These are phyloP conservation scores for Malassezia caprae DNA, from an alignment of 1,284 basidiomycete genomes.

Conservation along the genomic window DNA sequence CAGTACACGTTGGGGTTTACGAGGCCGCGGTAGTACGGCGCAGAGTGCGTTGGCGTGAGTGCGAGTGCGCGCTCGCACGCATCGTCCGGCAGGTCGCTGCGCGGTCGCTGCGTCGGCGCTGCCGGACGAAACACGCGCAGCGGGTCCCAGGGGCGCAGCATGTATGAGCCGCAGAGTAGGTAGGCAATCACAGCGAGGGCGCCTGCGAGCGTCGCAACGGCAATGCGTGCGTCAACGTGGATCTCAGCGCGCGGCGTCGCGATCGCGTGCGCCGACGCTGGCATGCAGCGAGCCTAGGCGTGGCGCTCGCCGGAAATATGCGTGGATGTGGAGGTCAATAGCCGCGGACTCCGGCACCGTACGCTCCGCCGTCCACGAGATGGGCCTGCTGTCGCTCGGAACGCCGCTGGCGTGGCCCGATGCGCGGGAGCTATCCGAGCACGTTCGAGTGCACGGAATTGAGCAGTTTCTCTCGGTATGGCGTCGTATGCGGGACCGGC, in stretches of 20 bases:
- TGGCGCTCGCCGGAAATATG: conserved; percentile 1
- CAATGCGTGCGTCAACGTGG: neutral
- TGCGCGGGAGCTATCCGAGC: conserved; percentile 65
- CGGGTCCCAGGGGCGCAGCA: neutral
- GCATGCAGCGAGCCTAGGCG: neutral
- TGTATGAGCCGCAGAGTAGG: neutral
- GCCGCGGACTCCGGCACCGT: neutral
- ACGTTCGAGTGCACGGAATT: conserved; percentile 85
- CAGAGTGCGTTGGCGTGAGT: neutral
- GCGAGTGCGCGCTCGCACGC: neutral
- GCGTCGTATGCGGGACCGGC: conserved; percentile 78
- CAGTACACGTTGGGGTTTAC: conserved; percentile 44
- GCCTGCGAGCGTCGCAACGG: neutral
- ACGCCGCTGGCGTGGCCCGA: conserved; percentile 89
- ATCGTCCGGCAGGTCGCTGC: neutral
- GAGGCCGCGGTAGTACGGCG: conserved; percentile 26
- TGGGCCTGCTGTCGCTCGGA: conserved; percentile 90
- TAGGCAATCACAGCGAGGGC: neutral
- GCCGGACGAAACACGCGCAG: neutral
- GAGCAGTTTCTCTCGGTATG: conserved; percentile 88
- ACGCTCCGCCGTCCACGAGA: conserved; percentile 46
- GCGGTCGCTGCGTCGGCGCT: neutral
- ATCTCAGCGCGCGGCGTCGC: neutral
- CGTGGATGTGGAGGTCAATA: neutral
- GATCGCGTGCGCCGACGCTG: neutral